Evolutionary conservation across 768 basidiomycete genomes (phyloP).

Genomic region (Mycena albidolilacea): DNA sequence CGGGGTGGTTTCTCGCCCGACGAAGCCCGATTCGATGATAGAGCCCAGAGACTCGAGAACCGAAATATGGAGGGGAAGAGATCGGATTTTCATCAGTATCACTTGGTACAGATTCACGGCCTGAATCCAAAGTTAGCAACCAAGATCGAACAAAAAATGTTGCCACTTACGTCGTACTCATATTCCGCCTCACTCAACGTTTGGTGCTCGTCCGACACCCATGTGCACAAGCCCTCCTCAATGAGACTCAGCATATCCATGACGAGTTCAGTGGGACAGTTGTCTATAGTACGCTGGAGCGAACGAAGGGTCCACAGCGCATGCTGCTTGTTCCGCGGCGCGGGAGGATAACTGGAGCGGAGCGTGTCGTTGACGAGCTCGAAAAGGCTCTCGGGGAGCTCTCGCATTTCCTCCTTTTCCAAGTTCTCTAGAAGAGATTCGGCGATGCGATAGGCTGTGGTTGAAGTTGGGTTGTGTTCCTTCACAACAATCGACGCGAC

Average conservation of each 20-base stretch:
- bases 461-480: constrained; percentile 55
- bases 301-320: constrained; percentile 76
- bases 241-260: constrained; percentile 61
- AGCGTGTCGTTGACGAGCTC: constrained; percentile 75
- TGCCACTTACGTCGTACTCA: constrained; percentile 66
- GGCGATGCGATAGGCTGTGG: constrained; percentile 66
- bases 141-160: constrained; percentile 6
- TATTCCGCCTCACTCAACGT: constrained; percentile 70
- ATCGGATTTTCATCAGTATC: constrained; percentile 65
- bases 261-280: constrained; percentile 66
- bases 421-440: constrained; percentile 74
- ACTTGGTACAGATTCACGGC: constrained; percentile 77
- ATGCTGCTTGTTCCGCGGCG: constrained; percentile 64
- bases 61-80: constrained; percentile 55
- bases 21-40: constrained; percentile 72
- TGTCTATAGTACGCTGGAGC: constrained; percentile 67
- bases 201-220: constrained; percentile 74
- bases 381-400: constrained; percentile 68
- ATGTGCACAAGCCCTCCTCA: constrained; percentile 69
- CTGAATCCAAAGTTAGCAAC: constrained; percentile 50
- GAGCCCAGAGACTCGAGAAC: constrained; percentile 64
- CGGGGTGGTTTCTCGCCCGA: constrained; percentile 64
- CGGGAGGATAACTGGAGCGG: constrained; percentile 76
- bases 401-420: constrained; percentile 64
- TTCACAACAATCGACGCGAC: constrained; percentile 64